phyloP scores from a whole-genome alignment of 2,329 filamentous ascomycete species.

The Aschersonia sp. region DNA sequence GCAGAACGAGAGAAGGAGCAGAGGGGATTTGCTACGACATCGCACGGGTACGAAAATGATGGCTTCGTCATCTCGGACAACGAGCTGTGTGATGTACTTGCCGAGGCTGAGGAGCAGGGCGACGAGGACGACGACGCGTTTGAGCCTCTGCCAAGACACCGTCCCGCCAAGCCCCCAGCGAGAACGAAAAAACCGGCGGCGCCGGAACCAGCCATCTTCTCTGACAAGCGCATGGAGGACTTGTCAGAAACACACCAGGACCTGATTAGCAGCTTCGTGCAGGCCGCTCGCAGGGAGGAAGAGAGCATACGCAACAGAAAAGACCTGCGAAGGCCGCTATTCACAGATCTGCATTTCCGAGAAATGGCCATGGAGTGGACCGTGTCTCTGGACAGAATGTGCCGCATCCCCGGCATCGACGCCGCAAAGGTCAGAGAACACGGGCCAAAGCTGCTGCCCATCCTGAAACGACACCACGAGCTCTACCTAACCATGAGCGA shows the following conservation, averaged over 20 bases:
- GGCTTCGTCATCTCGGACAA: slow-evolving; percentile 13
- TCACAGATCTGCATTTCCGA: slow-evolving; percentile 54
- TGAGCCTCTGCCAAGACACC: slow-evolving; percentile 23
- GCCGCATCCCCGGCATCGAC: slow-evolving; percentile 47
- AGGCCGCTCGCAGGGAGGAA: slow-evolving; percentile 43
- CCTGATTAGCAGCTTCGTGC: slow-evolving; percentile 51
- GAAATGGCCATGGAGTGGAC: slow-evolving; percentile 64
- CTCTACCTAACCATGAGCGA: slow-evolving; percentile 37
- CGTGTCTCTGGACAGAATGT: slow-evolving; percentile 45
- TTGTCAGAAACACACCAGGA: slow-evolving; percentile 47
- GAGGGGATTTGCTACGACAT: background rate
- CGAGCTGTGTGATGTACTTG: slow-evolving; percentile 14
- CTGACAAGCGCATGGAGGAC: slow-evolving; percentile 35
- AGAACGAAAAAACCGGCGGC: slow-evolving; percentile 4
- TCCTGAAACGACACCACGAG: slow-evolving; percentile 35
- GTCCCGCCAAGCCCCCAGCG: slow-evolving; percentile 19
- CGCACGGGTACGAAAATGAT: background rate
- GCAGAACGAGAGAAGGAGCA: slow-evolving; percentile 2
- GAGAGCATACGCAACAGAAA: slow-evolving; percentile 47
- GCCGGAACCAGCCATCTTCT: slow-evolving; percentile 42
- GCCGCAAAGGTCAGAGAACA: slow-evolving; percentile 45
- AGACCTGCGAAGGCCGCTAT: slow-evolving; percentile 42
- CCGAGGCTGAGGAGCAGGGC: slow-evolving; percentile 23
- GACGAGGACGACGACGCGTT: slow-evolving; percentile 32
- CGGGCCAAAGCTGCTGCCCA: slow-evolving; percentile 43